Conservation (phyloP, 768 basidiomycete genomes). For the Crucibulum laeve region DNA sequence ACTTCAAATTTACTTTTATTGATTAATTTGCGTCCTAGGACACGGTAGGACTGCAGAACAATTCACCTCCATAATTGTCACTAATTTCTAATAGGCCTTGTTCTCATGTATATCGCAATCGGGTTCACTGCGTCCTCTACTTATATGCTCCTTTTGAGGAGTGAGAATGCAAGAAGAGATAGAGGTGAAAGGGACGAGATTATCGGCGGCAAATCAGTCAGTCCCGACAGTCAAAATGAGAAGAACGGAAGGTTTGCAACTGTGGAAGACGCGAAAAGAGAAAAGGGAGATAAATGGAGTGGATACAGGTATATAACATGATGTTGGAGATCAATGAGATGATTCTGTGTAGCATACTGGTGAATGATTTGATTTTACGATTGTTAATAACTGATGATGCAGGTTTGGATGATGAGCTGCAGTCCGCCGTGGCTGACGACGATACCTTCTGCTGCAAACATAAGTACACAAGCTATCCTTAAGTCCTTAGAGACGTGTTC, state of each 20-base stretch:
- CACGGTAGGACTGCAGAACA: conserved; percentile 24
- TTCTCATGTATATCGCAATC: conserved; percentile 67
- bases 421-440: too few relatives aligned
- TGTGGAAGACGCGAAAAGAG: conserved; percentile 60
- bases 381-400: too few relatives aligned
- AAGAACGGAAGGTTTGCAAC: conserved; percentile 56
- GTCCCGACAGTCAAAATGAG: conserved; percentile 24
- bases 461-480: too few relatives aligned
- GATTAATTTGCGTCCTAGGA: conserved; percentile 13
- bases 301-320: conserved; percentile 67
- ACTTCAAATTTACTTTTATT: neutral
- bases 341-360: too few relatives aligned
- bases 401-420: too few relatives aligned
- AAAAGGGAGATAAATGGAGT: conserved; percentile 73
- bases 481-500: too few relatives aligned
- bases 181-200: conserved; percentile 67
- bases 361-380: too few relatives aligned
- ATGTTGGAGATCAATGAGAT: too few relatives aligned
- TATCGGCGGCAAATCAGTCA: conserved; percentile 43
- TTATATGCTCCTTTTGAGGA: conserved; percentile 38
- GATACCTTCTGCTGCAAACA: too few relatives aligned
- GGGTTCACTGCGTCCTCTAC: conserved; percentile 46
- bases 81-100: conserved; percentile 41
- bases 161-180: conserved; percentile 66
- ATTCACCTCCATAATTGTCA: too few relatives aligned